Base-by-base conservation (phyloP, 1,284 basidiomycete genomes). In the Melampsora larici-populina region DNA sequence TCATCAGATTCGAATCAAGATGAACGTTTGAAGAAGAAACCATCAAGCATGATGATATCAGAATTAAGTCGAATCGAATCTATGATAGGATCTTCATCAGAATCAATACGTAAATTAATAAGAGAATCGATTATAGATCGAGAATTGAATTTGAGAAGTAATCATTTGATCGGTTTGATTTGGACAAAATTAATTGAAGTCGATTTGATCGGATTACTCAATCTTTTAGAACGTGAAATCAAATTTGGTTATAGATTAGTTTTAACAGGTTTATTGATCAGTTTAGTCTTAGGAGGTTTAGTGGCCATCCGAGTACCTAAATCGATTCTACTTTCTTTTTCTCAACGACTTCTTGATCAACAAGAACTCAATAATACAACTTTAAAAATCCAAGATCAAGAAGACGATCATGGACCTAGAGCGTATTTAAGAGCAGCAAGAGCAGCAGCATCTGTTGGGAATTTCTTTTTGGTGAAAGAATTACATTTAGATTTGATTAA, bases 161-260 rank as follows among this genome's bases (percentile, higher is more conserved):
- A n/a, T n/a, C n/a, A n/a, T n/a, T n/a, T n/a, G n/a, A n/a, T n/a
- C 18, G 65, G 65, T n/a, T 63, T 76, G 33, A 43, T 60, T 26
- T 76, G 74, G 74, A 62, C 33, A 18, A 60, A 51, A 40, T 55
- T 76, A n/a, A 40, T 76, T 21, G 29, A 76, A 46, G 51, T 62
- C n/a, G 74, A 76, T 48, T 49, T 60, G 33, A n/a, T 21, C 2
- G 66, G 60, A 8, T 69, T 76, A 40, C 31, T 58, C 21, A 63
- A 43, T 18, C 26, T 76, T 11, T 46, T 76, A 21, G 74, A 68
- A n/a, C 26, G n/a, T n/a, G 74, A 69, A 29, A 48, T 76, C 24
- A 69, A 69, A 36, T 58, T 68, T 13, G 69, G 69, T 36, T 76
- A 68, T 31, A 60, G 69, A 68, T 48, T 76, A 31, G 65, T 76